phyloP scores from a whole-genome alignment of 1,284 basidiomycete species.

The Papiliotrema terrestris region DNA sequence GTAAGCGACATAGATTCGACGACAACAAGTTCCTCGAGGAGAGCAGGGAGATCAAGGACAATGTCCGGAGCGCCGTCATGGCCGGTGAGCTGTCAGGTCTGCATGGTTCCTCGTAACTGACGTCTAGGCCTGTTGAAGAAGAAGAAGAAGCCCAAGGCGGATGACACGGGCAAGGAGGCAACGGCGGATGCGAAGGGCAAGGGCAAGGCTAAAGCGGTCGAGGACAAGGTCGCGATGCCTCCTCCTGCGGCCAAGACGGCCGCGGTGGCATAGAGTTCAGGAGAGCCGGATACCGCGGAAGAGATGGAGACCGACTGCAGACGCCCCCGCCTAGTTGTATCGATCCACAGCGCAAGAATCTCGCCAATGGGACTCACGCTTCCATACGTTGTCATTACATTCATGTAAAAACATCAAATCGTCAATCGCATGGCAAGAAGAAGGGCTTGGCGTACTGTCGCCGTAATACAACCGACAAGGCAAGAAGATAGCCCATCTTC shows the following conservation, averaged over 20 bases:
- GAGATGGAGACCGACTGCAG: too few relatives aligned
- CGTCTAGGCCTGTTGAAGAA: conserved; percentile 64
- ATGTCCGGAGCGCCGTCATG: conserved; percentile 84
- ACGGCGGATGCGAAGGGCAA: conserved; percentile 7
- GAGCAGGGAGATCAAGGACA: conserved; percentile 85
- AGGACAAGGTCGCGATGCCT: conserved; percentile 33
- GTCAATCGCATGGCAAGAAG: too few relatives aligned
- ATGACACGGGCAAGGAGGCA: conserved; percentile 9
- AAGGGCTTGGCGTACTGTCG: too few relatives aligned
- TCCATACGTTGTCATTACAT: too few relatives aligned
- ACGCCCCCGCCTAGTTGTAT: too few relatives aligned
- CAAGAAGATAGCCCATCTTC: too few relatives aligned
- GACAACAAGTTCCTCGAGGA: conserved; percentile 91
- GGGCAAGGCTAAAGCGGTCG: conserved; percentile 11
- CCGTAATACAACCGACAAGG: too few relatives aligned
- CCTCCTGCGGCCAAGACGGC: conserved; percentile 23
- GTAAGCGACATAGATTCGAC: conserved; percentile 83
- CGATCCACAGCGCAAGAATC: too few relatives aligned
- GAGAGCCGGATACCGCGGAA: too few relatives aligned
- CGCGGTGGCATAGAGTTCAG: conserved; percentile 5
- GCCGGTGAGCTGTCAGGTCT: conserved; percentile 57
- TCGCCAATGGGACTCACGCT: too few relatives aligned
- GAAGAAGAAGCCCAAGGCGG: conserved; percentile 73
- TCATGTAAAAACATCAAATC: too few relatives aligned
- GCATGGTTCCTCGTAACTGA: background rate